phyloP scores from a whole-genome alignment of 2,329 filamentous ascomycete genomes.

The Monilinia fructicola region DNA sequence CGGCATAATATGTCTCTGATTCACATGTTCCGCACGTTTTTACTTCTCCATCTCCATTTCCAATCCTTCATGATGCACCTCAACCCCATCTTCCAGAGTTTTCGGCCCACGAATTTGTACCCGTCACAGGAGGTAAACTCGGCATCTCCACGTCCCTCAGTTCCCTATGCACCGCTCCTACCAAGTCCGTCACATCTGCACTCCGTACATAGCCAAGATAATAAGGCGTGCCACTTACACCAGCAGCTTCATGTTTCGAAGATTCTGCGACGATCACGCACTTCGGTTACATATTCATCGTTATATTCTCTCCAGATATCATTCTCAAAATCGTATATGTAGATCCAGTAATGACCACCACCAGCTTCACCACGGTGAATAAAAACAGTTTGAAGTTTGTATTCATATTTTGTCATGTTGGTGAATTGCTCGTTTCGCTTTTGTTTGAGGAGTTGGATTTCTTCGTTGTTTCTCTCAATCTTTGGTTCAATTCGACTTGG shows the following conservation, averaged over 20 bases:
- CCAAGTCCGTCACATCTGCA: constrained; percentile 57
- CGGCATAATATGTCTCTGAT: constrained; percentile 32
- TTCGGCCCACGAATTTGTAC: constrained; percentile 17
- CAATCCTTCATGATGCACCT: constrained; percentile 23
- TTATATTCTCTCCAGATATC: constrained; percentile 92
- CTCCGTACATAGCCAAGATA: constrained; percentile 82
- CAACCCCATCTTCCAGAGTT: constrained; percentile 22
- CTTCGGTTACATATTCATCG: constrained; percentile 74
- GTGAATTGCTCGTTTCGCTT: constrained; percentile 56
- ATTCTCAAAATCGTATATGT: constrained; percentile 80
- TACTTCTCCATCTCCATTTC: constrained; percentile 17
- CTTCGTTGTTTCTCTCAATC: constrained; percentile 46
- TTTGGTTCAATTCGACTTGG: constrained; percentile 46
- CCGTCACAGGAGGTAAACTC: constrained; percentile 14
- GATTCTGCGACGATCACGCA: constrained; percentile 63
- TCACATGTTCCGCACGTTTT: constrained; percentile 32
- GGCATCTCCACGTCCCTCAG: constrained; percentile 30
- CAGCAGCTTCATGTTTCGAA: constrained; percentile 61
- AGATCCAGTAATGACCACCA: constrained; percentile 94
- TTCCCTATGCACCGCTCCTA: constrained; percentile 56
- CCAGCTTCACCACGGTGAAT: constrained; percentile 75
- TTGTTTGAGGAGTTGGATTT: constrained; percentile 48
- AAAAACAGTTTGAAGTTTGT: constrained; percentile 87
- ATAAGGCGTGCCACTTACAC: constrained; percentile 71
- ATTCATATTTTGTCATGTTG: constrained; percentile 64